These are phyloP conservation scores for Penicillium sclerotigenum DNA, from an alignment of 2,329 filamentous ascomycete species.

Conservation along the genomic window DNA sequence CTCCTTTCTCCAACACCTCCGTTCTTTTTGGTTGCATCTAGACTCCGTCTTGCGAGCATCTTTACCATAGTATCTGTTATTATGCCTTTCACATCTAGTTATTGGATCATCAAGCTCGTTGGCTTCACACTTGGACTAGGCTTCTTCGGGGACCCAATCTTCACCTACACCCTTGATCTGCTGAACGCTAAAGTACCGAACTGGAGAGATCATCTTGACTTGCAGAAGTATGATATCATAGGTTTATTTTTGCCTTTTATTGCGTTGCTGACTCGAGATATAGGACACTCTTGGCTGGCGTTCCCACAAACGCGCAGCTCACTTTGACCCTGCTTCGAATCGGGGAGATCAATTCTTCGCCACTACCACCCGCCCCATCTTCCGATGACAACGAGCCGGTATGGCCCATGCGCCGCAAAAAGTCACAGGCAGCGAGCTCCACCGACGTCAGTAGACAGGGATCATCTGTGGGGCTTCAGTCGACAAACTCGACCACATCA, in stretches of 20 bases:
- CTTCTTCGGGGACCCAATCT: constrained; percentile 77
- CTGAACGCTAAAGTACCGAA: constrained; percentile 55
- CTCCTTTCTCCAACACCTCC: constrained; percentile 62
- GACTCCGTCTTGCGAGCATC: constrained; percentile 54
- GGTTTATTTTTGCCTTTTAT: too few species aligned
- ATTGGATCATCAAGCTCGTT: constrained; percentile 62
- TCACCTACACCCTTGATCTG: constrained; percentile 57
- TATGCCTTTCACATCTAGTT: constrained; percentile 56
- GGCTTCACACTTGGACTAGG: constrained; percentile 66
- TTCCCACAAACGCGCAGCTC: constrained; percentile 83
- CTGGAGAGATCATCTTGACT: constrained; percentile 73
- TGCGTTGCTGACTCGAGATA: neutral
- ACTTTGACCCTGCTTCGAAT: constrained; percentile 77
- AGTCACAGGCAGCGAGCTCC: constrained; percentile 48
- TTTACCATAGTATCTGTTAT: constrained; percentile 53
- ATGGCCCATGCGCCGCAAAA: constrained; percentile 39
- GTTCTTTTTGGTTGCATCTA: constrained; percentile 55
- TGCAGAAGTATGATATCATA: constrained; percentile 53
- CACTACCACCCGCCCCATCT: constrained; percentile 62
- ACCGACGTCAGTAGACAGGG: constrained; percentile 52
- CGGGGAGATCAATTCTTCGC: constrained; percentile 76
- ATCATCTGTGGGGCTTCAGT: neutral
- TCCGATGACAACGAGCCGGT: constrained; percentile 34
- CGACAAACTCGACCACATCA: neutral
- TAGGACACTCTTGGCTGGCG: constrained; percentile 69